Conservation (phyloP, 2,329 filamentous ascomycete species). For the Pseudophaeomoniella oleicola region DNA sequence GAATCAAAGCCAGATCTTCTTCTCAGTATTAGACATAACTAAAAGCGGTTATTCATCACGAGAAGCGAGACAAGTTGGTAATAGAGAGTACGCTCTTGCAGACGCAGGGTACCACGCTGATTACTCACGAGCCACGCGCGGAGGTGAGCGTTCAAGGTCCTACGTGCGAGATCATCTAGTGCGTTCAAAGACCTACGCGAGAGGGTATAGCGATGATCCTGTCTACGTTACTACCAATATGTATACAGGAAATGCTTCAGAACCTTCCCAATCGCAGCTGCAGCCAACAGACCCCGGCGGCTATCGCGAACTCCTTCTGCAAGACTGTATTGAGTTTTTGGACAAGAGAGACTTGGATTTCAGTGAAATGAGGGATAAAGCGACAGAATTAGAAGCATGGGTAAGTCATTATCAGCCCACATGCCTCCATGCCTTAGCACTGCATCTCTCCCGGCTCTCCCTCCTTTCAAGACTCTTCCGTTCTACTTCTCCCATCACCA, state of each 20-base stretch:
- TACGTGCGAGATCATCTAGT: not conserved
- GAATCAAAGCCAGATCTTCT: not conserved
- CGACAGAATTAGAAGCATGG: too few relatives aligned
- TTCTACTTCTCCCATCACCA: too few relatives aligned
- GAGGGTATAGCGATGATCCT: too few relatives aligned
- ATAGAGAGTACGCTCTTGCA: not conserved
- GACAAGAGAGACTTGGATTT: not conserved
- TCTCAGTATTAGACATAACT: not conserved
- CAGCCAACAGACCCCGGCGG: not conserved
- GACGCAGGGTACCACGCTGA: too few relatives aligned
- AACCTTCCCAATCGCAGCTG: not conserved
- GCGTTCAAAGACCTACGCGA: constrained; percentile 1
- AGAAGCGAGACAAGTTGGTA: not conserved
- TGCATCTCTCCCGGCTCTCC: too few relatives aligned
- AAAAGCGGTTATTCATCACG: too few relatives aligned
- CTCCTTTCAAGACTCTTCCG: too few relatives aligned
- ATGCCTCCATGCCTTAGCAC: too few relatives aligned
- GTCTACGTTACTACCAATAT: too few relatives aligned
- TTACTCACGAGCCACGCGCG: not conserved
- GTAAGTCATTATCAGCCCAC: too few relatives aligned
- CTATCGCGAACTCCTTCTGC: not conserved
- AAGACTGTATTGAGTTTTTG: not conserved
- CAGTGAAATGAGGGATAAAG: constrained; percentile 1
- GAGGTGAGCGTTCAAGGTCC: not conserved
- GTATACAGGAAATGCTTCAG: not conserved